Evolutionary conservation across 2,329 filamentous ascomycete genomes (phyloP), one percentile per base, ranked within the genome.

Genomic region (Neonectria magnoliae): DNA sequence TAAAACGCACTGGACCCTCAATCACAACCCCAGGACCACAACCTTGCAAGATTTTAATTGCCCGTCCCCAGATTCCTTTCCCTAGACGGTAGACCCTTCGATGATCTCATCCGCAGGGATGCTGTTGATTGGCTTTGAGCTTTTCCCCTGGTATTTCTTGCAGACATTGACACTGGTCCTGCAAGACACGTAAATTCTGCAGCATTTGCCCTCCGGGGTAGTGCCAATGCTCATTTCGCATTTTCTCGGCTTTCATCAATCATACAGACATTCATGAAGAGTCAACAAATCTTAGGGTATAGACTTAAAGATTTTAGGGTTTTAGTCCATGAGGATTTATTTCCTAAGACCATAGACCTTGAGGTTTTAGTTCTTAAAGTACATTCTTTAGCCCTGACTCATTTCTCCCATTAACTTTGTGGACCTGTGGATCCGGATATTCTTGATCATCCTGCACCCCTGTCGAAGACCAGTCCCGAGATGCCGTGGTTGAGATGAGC

Each of bases 71-170:
- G 55, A 50, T 59, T 63, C 42, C n/a, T 50, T 27, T 50, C 31
- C 29, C 33, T 38, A 38, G 36, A 8, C 36, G n/a, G 7, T 13
- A 13, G 27, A 36, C 62, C 41, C 41, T 42, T 63, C 20, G 6
- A 51, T 59, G 60, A 68, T 65, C 64, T 58, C 57, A 66, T 63
- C 55, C 51, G 25, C 64, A 67, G 62, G 64, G 64, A 44, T 64
- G 22, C 13, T 13, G 38, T 16, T 27, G 38, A 45, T 51, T 58
- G 42, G 20, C n/a, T 44, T 11, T 20, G 38, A 36, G 44, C 53
- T 31, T 22, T 47, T 48, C 29, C 44, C 38, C 38, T 20, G 18
- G 38, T 8, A 11, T 57, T 54, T 48, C 33, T 33, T 22, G 31
- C 29, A 31, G 33, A 47, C 51, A 62, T 52, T 33, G 55, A 29